Base-by-base conservation (phyloP, 2,329 filamentous ascomycete species). In the Dryadomyces sulphureus region DNA sequence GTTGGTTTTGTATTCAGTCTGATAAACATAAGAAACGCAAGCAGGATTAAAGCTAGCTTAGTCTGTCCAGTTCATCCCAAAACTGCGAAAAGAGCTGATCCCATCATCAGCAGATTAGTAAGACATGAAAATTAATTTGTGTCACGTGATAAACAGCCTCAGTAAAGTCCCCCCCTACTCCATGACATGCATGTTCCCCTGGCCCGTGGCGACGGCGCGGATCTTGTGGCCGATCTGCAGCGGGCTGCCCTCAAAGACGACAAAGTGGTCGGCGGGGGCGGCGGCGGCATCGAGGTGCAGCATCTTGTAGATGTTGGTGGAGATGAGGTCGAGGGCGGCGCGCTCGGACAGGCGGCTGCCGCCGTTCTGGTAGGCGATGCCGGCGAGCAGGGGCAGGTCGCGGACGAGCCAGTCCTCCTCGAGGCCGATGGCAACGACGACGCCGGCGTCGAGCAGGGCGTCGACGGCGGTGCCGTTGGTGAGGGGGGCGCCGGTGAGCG, bases 401-500 rank as follows among this genome's bases (percentile, higher is more conserved):
- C 77, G 65, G 4, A 80, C 67, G 44, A 75, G 56, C 75, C 74
- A 82, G 53, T 79, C 75, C 55, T 81, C 76, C 38, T 70, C 65
- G 5, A 79, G 65, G 0, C 77, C 74, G 21, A 82, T 68, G 0
- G 69, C 79, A 1, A 72, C 65, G 3, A 62, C 56, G 0, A 82
- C 78, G 2, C 77, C 78, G 0, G 77, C 77, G 7, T 69, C 67
- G 0, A 79, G 52, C 1, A 84, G 66, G 12, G 55, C 58, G 50
- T 82, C 76, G 5, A 79, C 62, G 0, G 69, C 69, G 1, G 79
- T 82, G 22, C 77, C 77, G 53, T 81, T 79, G 1, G 77, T 79
- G 0, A 83, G 65, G 1, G 79, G 79, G 5, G 79, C 78, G 1
- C 79, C 79, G 0, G 75, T 71, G 11, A 83, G 63, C 0, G 75